phyloP scores from a whole-genome alignment of 176 grass and related monocot species.

The Puccinellia tenuiflora region DNA sequence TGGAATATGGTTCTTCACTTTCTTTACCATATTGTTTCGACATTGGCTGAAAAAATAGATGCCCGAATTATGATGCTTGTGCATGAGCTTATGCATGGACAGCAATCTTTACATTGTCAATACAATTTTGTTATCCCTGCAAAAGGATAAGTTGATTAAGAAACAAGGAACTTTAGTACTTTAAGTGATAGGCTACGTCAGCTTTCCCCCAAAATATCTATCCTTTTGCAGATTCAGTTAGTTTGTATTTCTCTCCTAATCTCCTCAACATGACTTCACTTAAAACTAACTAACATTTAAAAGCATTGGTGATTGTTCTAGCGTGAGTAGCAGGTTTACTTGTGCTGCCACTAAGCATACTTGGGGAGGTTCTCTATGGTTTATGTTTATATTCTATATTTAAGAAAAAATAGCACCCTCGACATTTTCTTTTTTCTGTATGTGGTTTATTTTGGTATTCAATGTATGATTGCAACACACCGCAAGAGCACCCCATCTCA shows the following conservation, averaged over 20 bases:
- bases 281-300: not conserved
- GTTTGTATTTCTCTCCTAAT: slow-evolving; percentile 29
- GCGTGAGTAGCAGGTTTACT: not conserved
- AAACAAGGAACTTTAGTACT: slow-evolving; percentile 19
- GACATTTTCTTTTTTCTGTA: not conserved
- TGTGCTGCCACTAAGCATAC: not conserved
- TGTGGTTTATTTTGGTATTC: not conserved
- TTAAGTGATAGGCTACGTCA: not conserved
- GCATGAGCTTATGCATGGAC: slow-evolving; percentile 14
- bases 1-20: slow-evolving; percentile 39
- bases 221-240: slow-evolving; percentile 31
- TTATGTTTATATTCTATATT: not conserved
- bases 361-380: not conserved
- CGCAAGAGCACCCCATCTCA: not conserved
- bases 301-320: not conserved
- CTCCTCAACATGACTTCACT: slow-evolving; percentile 1
- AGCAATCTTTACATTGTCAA: slow-evolving; percentile 19
- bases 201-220: slow-evolving; percentile 9
- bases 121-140: not conserved
- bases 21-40: slow-evolving; percentile 22
- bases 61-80: not conserved
- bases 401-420: not conserved
- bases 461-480: not conserved
- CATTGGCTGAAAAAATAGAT: slow-evolving; percentile 16
- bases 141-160: slow-evolving; percentile 14